Evolutionary conservation across 768 basidiomycete species (phyloP).

Genomic region (Boletus eberwhitei): DNA sequence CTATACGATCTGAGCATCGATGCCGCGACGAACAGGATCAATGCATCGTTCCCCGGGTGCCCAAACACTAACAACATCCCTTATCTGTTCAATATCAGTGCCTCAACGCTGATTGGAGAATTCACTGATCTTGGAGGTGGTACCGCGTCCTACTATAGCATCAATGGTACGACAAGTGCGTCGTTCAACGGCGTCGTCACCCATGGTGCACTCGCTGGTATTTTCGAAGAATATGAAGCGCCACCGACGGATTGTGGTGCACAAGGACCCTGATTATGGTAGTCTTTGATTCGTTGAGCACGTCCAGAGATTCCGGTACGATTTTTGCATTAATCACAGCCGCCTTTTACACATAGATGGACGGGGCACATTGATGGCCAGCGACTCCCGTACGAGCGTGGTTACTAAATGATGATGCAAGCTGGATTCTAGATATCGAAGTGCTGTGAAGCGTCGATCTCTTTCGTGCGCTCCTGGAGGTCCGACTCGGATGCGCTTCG

Average conservation of each 20-base stretch:
- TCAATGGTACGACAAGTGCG: constrained; percentile 8
- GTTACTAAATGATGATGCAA: no score
- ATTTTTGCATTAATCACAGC: no score
- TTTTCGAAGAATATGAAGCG: constrained; percentile 5
- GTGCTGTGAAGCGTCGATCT: background rate
- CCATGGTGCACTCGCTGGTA: background rate
- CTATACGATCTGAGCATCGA: constrained; percentile 2
- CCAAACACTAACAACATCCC: background rate
- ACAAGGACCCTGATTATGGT: no score
- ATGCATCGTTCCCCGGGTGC: constrained; percentile 10
- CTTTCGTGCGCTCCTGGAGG: background rate
- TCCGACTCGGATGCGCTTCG: background rate
- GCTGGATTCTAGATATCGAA: no score
- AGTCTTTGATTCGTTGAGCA: no score
- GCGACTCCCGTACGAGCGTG: no score
- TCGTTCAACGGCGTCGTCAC: background rate
- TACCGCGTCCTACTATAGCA: constrained; percentile 5
- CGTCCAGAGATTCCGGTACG: no score
- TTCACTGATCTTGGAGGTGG: constrained; percentile 15
- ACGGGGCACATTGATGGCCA: no score
- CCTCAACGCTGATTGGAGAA: background rate
- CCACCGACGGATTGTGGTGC: background rate
- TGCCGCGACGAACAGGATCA: background rate
- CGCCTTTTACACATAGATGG: no score
- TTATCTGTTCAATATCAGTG: constrained; percentile 7